A percentile compares a stretch with the other conserved stretches of the same genome.
phyloP scores from a whole-genome alignment of 257 asterid genomes.

The Nicotiana tabacum region DNA sequence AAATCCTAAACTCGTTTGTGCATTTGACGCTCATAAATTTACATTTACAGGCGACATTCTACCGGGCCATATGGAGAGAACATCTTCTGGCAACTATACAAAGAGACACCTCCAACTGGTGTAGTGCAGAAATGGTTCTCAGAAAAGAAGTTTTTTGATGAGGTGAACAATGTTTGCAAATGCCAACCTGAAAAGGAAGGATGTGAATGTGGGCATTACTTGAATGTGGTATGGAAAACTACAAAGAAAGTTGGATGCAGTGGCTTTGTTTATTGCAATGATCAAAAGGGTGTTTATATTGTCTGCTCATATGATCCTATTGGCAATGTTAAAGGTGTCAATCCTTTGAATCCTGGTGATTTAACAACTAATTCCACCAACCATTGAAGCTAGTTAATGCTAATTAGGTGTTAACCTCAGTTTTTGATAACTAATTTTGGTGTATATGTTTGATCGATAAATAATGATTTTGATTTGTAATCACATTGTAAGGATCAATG shows the following conservation, averaged over 20 bases:
- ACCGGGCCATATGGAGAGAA: background rate
- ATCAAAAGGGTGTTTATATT: slow-evolving; percentile 7
- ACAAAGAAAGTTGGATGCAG: slow-evolving; percentile 16
- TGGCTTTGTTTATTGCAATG: slow-evolving; percentile 3
- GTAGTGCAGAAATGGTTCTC: slow-evolving; percentile 6
- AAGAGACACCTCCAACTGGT: background rate
- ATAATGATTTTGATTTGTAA: background rate
- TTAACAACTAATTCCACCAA: background rate
- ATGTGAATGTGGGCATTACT: slow-evolving; percentile 14
- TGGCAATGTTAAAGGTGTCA: slow-evolving; percentile 1
- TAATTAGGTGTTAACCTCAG: background rate
- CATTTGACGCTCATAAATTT: background rate
- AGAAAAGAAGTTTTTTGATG: background rate
- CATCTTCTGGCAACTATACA: background rate
- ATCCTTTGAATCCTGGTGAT: background rate
- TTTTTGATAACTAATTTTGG: background rate
- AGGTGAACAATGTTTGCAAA: background rate
- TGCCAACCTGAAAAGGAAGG: slow-evolving; percentile 1
- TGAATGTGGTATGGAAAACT: background rate
- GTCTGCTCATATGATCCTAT: slow-evolving; percentile 14
- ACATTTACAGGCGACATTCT: background rate
- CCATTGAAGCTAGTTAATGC: background rate
- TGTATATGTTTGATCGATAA: background rate
- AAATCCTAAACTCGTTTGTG: too few species aligned
- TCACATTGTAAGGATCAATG: background rate